These are phyloP conservation scores for Cladobotryum protrusum DNA, from an alignment of 2,329 filamentous ascomycete species.

Conservation along the genomic window DNA sequence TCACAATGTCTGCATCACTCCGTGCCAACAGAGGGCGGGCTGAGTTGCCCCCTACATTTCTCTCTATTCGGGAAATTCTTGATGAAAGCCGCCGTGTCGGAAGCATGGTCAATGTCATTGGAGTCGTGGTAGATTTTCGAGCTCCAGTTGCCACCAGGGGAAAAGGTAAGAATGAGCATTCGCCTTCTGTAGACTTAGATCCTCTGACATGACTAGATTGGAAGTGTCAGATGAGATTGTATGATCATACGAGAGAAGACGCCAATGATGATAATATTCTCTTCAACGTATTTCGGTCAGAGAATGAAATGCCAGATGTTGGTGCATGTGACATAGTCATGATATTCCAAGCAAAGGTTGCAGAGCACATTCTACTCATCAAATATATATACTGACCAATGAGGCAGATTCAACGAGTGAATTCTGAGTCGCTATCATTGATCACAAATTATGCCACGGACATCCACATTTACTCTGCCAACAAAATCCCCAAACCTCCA, in stretches of 20 bases:
- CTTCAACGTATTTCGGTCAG: slow-evolving; percentile 56
- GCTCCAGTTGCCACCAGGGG: slow-evolving; percentile 45
- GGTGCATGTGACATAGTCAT: slow-evolving; percentile 34
- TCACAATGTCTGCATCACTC: slow-evolving; percentile 5
- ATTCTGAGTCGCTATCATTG: slow-evolving; percentile 30
- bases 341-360: slow-evolving; percentile 50
- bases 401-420: slow-evolving; percentile 5
- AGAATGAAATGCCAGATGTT: slow-evolving; percentile 42
- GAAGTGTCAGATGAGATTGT: slow-evolving; percentile 55
- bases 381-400: slow-evolving; percentile 1
- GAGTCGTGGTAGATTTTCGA: slow-evolving; percentile 62
- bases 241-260: slow-evolving; percentile 50
- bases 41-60: slow-evolving; percentile 19
- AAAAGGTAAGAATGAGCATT: slow-evolving; percentile 34
- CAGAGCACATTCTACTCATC: background rate
- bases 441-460: slow-evolving; percentile 36
- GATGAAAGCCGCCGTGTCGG: slow-evolving; percentile 25
- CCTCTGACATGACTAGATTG: slow-evolving; percentile 38
- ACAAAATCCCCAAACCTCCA: slow-evolving; percentile 28
- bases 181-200: background rate
- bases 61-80: slow-evolving; percentile 36
- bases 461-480: slow-evolving; percentile 38
- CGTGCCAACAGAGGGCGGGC: slow-evolving; percentile 1
- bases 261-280: slow-evolving; percentile 29
- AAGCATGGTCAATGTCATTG: slow-evolving; percentile 54